Percentiles rank a stretch among this genome's conserved stretches.
These are phyloP conservation scores for Fusarium clavum DNA, from an alignment of 2,329 filamentous ascomycete species.

Conservation along the genomic window DNA sequence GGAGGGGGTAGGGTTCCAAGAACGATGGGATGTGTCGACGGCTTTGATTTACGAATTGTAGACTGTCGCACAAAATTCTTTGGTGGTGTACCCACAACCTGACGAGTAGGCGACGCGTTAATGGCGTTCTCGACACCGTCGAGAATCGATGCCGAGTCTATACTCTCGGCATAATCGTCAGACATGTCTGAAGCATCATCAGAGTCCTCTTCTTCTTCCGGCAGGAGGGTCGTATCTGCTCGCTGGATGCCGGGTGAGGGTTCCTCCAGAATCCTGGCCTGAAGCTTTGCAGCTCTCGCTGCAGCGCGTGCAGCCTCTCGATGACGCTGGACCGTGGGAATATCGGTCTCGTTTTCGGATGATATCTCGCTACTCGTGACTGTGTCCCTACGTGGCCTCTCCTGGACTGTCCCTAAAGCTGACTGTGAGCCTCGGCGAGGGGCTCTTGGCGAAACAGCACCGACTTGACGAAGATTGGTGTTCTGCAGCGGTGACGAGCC, in stretches of 20 bases:
- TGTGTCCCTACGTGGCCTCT: constrained; percentile 77
- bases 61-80: constrained; percentile 70
- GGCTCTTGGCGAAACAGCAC: constrained; percentile 60
- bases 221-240: constrained; percentile 63
- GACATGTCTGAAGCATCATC: constrained; percentile 72
- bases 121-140: constrained; percentile 71
- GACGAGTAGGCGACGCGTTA: constrained; percentile 64
- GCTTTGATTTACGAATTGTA: constrained; percentile 71
- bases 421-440: constrained; percentile 76
- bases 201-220: constrained; percentile 69
- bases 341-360: constrained; percentile 82
- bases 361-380: constrained; percentile 86
- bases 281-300: constrained; percentile 54
- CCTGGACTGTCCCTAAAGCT: constrained; percentile 75
- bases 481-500: constrained; percentile 88
- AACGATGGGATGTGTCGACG: constrained; percentile 65
- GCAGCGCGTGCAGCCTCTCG: constrained; percentile 70
- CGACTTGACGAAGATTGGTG: constrained; percentile 68
- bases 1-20: constrained; percentile 77
- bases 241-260: constrained; percentile 56
- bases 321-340: constrained; percentile 72
- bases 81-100: constrained; percentile 73
- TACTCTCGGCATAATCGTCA: constrained; percentile 73
- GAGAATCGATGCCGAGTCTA: constrained; percentile 78
- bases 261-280: constrained; percentile 55